Conservation (phyloP, 1,284 basidiomycete species). For the Naganishia liquefaciens region DNA sequence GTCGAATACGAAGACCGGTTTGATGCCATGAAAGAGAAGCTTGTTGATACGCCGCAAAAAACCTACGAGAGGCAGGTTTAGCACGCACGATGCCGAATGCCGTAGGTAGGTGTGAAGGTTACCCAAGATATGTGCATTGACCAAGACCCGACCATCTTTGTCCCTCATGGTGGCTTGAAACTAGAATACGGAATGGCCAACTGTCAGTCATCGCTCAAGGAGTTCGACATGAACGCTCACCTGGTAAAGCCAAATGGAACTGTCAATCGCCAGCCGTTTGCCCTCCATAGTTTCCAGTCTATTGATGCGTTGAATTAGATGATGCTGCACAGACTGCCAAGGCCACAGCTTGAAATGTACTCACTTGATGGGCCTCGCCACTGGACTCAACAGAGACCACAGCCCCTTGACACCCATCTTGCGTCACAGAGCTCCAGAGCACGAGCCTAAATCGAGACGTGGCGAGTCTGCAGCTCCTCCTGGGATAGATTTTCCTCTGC, state of each 20-base stretch:
- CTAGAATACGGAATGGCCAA: conserved; percentile 54
- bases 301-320: conserved; percentile 29
- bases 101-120: not conserved
- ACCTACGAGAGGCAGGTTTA: conserved; percentile 32
- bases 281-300: conserved; percentile 90
- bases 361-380: conserved; percentile 83
- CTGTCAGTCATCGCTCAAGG: not conserved
- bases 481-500: not conserved
- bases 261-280: conserved; percentile 91
- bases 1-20: conserved; percentile 96
- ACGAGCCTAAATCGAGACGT: not conserved
- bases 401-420: conserved; percentile 91
- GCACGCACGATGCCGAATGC: not conserved
- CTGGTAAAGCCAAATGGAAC: conserved; percentile 95
- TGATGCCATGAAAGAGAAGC: conserved; percentile 92
- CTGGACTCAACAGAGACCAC: conserved; percentile 87
- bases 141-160: conserved; percentile 84
- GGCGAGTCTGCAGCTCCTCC: not conserved
- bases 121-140: conserved; percentile 93
- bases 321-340: not conserved
- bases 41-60: conserved; percentile 92
- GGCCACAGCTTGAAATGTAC: conserved; percentile 40
- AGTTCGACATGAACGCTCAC: conserved; percentile 35
- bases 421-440: not conserved
- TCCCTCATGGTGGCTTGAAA: conserved; percentile 99